These are phyloP conservation scores for Vigna trinervia DNA, from an alignment of 306 rosid genomes.

Conservation along the genomic window DNA sequence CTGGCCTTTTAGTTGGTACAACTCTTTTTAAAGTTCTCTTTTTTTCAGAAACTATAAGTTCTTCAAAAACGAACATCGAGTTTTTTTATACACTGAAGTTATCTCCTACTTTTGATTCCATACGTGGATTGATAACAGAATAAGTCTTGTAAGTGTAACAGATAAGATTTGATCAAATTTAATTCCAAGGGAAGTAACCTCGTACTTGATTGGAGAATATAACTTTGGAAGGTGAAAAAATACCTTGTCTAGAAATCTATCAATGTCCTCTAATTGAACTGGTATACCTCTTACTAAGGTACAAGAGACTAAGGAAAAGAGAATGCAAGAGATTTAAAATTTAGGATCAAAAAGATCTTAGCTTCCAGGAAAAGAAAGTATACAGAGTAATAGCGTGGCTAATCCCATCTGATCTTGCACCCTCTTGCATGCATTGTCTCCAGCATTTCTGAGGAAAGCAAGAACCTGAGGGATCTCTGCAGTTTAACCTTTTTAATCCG, in stretches of 20 bases:
- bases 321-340: neutral
- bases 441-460: conserved; percentile 55
- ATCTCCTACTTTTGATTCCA: neutral
- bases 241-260: neutral
- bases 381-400: conserved; percentile 23
- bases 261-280: conserved; percentile 20
- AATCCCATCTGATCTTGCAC: conserved; percentile 77
- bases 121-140: conserved; percentile 28
- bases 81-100: neutral
- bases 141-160: neutral
- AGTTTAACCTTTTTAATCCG: conserved; percentile 67
- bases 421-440: conserved; percentile 58
- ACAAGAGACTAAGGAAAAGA: neutral
- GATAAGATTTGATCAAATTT: conserved; percentile 1
- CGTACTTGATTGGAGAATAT: neutral
- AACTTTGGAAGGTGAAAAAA: conserved; percentile 38
- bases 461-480: conserved; percentile 53
- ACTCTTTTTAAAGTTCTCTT: no score
- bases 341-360: neutral
- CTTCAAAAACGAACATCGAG: no score
- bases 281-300: conserved; percentile 6
- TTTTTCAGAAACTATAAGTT: no score
- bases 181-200: conserved; percentile 33
- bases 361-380: conserved; percentile 38
- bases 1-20: no score